A percentile compares a stretch with the other conserved stretches of the same genome.
Evolutionary conservation across 176 grass and related monocot species (phyloP).

Genomic region (Aegilops tauschii): DNA sequence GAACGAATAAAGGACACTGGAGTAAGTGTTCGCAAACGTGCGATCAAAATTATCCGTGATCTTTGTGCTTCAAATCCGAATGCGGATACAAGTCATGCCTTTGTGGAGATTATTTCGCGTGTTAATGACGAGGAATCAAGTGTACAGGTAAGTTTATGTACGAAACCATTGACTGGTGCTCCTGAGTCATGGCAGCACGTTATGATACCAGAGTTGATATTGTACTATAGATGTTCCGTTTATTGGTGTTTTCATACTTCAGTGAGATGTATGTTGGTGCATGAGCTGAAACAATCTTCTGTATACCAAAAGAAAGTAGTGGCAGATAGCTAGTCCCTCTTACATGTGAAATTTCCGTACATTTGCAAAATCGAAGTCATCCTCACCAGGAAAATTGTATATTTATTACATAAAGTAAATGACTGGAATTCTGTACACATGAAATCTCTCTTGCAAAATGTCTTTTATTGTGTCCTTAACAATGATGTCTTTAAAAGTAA

Average conservation of each 20-base stretch:
- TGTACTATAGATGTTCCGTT: constrained; percentile 8
- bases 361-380: constrained; percentile 12
- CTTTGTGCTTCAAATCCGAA: constrained; percentile 85
- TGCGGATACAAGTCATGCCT: constrained; percentile 63
- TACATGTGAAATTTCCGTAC: constrained; percentile 3
- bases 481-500: constrained; percentile 1
- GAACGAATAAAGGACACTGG: constrained; percentile 98
- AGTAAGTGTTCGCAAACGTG: constrained; percentile 97
- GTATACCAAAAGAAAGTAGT: not conserved
- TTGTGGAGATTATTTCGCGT: constrained; percentile 98
- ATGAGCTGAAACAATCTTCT: not conserved
- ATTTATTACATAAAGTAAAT: constrained; percentile 10
- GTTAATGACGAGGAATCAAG: constrained; percentile 99
- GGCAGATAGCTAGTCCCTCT: constrained; percentile 24
- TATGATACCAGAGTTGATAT: constrained; percentile 18
- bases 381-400: not conserved
- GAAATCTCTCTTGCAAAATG: not conserved
- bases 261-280: not conserved
- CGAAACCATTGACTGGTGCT: not conserved
- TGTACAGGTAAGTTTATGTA: constrained; percentile 68
- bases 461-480: not conserved
- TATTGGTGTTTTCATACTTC: constrained; percentile 7
- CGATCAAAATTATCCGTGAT: constrained; percentile 97
- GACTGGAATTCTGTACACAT: not conserved
- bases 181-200: not conserved